Conservation (phyloP, 208 protist species). For the Porcisia hertigi region DNA sequence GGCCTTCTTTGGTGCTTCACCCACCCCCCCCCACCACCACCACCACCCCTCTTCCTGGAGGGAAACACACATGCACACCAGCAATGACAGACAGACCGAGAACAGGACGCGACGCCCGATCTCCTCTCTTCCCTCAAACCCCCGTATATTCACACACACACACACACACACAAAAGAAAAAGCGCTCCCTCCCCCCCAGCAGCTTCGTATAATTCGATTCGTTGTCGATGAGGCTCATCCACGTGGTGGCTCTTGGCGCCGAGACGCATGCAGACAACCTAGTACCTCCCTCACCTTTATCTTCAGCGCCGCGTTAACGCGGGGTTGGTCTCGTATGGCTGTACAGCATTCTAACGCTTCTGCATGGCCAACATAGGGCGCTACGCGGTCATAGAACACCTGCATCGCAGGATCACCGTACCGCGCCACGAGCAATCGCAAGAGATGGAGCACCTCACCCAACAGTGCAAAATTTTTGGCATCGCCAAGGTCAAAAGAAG, state of each 20-base stretch:
- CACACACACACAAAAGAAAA: not conserved
- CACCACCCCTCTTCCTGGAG: too few species aligned
- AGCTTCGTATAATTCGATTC: not conserved
- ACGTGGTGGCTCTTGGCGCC: not conserved
- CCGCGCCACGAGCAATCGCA: slow-evolving; percentile 25
- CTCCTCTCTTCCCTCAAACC: too few species aligned
- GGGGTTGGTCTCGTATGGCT: slow-evolving; percentile 47
- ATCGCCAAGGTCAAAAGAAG: slow-evolving; percentile 66
- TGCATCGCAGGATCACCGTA: slow-evolving; percentile 48
- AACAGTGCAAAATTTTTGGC: slow-evolving; percentile 70
- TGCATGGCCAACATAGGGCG: slow-evolving; percentile 36
- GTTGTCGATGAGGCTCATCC: not conserved
- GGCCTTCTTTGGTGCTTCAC: too few species aligned
- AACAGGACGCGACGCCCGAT: too few species aligned
- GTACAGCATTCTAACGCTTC: slow-evolving; percentile 51
- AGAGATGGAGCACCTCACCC: slow-evolving; percentile 55
- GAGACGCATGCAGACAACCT: slow-evolving; percentile 18
- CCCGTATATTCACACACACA: too few species aligned
- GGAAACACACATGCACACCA: too few species aligned
- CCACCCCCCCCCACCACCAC: too few species aligned
- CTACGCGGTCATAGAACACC: slow-evolving; percentile 50
- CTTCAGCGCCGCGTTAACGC: slow-evolving; percentile 61
- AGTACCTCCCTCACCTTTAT: slow-evolving; percentile 57
- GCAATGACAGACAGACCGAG: too few species aligned
- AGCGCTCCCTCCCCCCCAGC: not conserved